Evolutionary conservation across 2,329 filamentous ascomycete genomes (phyloP).

Genomic region (Ophiostoma sp.): DNA sequence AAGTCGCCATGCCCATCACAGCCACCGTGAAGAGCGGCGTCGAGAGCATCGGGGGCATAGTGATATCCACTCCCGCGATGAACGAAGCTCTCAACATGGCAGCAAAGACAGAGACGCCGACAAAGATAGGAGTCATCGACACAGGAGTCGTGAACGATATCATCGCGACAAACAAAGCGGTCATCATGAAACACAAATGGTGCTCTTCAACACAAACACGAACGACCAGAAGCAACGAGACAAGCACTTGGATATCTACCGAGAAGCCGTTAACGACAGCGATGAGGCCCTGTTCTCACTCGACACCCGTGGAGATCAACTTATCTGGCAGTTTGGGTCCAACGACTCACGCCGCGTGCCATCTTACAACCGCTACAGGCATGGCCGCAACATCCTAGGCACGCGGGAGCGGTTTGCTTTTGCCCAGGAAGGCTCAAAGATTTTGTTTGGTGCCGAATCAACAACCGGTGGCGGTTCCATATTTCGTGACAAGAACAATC

Average conservation of each 20-base stretch:
- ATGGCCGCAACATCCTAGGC: slow-evolving; percentile 72
- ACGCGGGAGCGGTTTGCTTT: slow-evolving; percentile 61
- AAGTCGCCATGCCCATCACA: background rate
- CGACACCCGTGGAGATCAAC: slow-evolving; percentile 74
- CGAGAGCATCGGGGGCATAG: slow-evolving; percentile 10
- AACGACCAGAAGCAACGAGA: background rate
- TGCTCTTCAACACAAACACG: background rate
- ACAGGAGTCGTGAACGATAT: slow-evolving; percentile 14
- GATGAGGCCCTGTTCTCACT: slow-evolving; percentile 52
- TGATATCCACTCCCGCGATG: background rate
- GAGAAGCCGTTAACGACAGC: slow-evolving; percentile 12
- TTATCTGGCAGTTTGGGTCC: slow-evolving; percentile 73
- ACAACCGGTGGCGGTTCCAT: slow-evolving; percentile 45
- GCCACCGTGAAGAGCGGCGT: background rate
- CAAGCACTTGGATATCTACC: slow-evolving; percentile 1
- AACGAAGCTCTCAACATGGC: slow-evolving; percentile 1
- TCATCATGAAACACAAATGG: slow-evolving; percentile 17
- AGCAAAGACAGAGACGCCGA: background rate
- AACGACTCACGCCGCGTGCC: slow-evolving; percentile 73
- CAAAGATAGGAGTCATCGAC: background rate
- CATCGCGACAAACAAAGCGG: background rate
- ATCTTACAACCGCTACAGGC: slow-evolving; percentile 66
- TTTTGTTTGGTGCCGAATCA: slow-evolving; percentile 54
- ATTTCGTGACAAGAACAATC: slow-evolving; percentile 47
- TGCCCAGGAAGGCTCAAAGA: slow-evolving; percentile 61